Evolutionary conservation across 768 basidiomycete species (phyloP).

Genomic region (Auriscalpium orientale): DNA sequence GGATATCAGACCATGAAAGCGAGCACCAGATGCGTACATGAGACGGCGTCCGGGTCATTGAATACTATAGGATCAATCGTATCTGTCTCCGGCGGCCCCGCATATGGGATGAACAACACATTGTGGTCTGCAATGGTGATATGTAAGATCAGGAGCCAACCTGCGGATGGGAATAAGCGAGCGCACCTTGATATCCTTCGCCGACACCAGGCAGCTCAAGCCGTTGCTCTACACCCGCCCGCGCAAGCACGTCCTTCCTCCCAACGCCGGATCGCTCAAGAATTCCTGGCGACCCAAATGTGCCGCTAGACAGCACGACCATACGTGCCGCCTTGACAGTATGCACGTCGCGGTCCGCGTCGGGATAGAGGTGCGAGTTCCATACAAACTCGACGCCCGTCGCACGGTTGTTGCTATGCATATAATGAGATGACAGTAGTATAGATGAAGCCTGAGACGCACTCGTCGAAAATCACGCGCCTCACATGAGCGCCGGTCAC

Average conservation of each 20-base stretch:
- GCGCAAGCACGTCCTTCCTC: slow-evolving; percentile 20
- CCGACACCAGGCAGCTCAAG: slow-evolving; percentile 37
- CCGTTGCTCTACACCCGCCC: slow-evolving; percentile 21
- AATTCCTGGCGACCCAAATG: slow-evolving; percentile 40
- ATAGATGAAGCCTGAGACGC: neutral
- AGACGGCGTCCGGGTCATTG: slow-evolving; percentile 10
- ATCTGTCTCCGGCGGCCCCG: slow-evolving; percentile 9
- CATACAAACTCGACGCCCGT: slow-evolving; percentile 29
- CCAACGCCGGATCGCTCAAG: slow-evolving; percentile 49
- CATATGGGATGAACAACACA: slow-evolving; percentile 17
- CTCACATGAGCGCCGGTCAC: slow-evolving; percentile 27
- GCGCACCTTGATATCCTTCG: slow-evolving; percentile 32
- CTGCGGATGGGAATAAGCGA: neutral
- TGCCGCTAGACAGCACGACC: slow-evolving; percentile 32
- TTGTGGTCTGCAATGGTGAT: slow-evolving; percentile 9
- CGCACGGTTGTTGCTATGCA: slow-evolving; percentile 26
- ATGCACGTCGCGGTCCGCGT: neutral
- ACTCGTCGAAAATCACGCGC: slow-evolving; percentile 24
- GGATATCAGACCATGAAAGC: neutral
- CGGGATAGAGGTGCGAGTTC: slow-evolving; percentile 21
- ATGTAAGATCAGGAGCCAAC: neutral
- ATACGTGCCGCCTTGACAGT: slow-evolving; percentile 25
- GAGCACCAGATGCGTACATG: slow-evolving; percentile 6
- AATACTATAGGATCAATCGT: slow-evolving; percentile 16
- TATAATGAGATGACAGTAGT: neutral